A percentile compares a stretch with the other conserved stretches of the same genome.
Evolutionary conservation across 2,329 filamentous ascomycete species (phyloP).

Genomic region (Colletotrichum aenigma): DNA sequence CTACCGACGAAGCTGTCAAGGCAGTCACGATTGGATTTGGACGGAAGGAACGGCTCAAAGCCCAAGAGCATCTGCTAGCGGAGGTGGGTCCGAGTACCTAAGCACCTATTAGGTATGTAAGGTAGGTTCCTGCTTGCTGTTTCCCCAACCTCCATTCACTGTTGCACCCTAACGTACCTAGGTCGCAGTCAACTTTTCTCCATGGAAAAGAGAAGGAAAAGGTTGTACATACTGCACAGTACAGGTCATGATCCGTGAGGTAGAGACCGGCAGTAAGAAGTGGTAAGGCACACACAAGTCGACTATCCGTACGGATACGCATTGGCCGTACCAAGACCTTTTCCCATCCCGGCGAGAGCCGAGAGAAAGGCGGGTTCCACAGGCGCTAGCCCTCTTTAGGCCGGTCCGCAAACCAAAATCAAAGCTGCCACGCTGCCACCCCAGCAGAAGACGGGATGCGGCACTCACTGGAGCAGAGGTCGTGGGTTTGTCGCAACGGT

Average conservation of each 20-base stretch:
- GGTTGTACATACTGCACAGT: not conserved
- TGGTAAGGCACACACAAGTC: not conserved
- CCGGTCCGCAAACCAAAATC: not conserved
- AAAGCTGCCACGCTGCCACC: too few species aligned
- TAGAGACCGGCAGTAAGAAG: too few species aligned
- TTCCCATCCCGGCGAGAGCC: slow-evolving; percentile 4
- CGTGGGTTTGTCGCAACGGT: too few species aligned
- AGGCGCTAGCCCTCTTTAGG: not conserved
- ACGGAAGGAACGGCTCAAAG: slow-evolving; percentile 16
- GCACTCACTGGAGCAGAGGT: too few species aligned
- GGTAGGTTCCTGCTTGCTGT: not conserved
- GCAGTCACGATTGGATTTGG: slow-evolving; percentile 7
- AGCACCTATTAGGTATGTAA: not conserved
- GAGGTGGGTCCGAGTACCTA: slow-evolving; percentile 6
- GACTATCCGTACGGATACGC: not conserved
- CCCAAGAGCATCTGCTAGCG: slow-evolving; percentile 13
- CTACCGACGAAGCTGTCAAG: not conserved
- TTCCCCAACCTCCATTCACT: not conserved
- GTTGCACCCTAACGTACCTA: not conserved
- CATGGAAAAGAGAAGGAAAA: not conserved
- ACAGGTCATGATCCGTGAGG: not conserved
- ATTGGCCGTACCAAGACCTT: not conserved
- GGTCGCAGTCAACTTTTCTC: not conserved
- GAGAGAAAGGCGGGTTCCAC: not conserved
- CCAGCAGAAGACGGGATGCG: too few species aligned